A percentile compares a stretch with the other conserved stretches of the same genome.
Evolutionary conservation across 2,329 filamentous ascomycete species (phyloP).

Genomic region (Colletotrichum chrysophilum): DNA sequence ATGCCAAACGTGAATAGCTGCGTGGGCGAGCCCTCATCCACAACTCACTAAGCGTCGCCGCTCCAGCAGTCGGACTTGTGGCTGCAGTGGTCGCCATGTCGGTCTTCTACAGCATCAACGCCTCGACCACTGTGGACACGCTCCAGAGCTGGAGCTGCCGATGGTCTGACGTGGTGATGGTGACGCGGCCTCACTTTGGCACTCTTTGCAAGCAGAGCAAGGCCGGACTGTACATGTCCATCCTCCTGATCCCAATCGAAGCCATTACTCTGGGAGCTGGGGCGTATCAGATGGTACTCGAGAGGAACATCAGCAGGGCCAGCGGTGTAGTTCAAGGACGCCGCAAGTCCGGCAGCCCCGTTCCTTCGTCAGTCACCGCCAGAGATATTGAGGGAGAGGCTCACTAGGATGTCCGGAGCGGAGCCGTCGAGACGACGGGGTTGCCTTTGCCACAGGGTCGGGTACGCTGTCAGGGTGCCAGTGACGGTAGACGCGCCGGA

Average conservation of each 20-base stretch:
- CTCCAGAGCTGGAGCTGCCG: conserved; percentile 69
- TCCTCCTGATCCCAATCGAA: conserved; percentile 64
- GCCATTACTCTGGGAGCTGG: conserved; percentile 51
- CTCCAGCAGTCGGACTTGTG: conserved; percentile 34
- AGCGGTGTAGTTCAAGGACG: conserved; percentile 25
- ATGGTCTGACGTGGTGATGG: conserved; percentile 61
- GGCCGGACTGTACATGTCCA: conserved; percentile 57
- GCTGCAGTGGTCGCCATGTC: conserved; percentile 57
- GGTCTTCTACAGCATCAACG: conserved; percentile 63
- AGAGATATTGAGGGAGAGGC: conserved; percentile 4
- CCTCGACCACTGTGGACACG: conserved; percentile 56
- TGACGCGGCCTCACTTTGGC: conserved; percentile 56
- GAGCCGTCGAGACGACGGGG: background rate
- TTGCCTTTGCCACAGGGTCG: background rate
- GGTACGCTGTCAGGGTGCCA: background rate
- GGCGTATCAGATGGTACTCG: conserved; percentile 48
- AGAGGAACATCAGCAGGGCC: conserved; percentile 46
- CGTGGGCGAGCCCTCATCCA: background rate
- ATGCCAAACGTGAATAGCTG: conserved; percentile 1
- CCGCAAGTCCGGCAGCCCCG: conserved; percentile 38
- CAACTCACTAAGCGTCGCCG: conserved; percentile 27
- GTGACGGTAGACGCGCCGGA: background rate
- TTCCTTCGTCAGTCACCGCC: conserved; percentile 10
- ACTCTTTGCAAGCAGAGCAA: conserved; percentile 62
- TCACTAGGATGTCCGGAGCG: background rate